Evolutionary conservation across 1,139 yeast genomes (phyloP), one percentile per base, ranked within the genome.

Genomic region (Nakaseomyces sp.): DNA sequence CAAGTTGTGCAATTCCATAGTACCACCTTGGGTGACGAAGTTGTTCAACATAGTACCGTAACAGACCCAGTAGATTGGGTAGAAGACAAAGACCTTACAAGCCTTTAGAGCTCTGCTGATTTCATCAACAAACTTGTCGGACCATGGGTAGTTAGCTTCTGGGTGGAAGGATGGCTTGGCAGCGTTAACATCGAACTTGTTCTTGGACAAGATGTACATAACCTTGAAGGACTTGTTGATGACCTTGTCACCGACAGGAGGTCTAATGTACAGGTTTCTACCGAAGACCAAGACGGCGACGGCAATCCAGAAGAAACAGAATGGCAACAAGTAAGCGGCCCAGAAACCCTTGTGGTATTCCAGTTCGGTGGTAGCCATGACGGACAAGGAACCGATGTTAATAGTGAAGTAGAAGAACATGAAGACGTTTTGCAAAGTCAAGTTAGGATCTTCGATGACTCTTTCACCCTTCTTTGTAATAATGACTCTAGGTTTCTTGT

Each of bases 321-420:
- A 76, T 17, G 88, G 87, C 49, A 81, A 68, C 52, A 80, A 67
- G 65, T 73, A 83, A 2, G 89, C 89, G 30, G 81, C 75, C 89
- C 89, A 83, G 66, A 76, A 83, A 40, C 87, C 91, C 49, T 75
- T 73, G 50, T 75, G 56, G 16, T 46, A 47, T 43, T 57, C 61
- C 40, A 57, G 45, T 45, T 57, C 60, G 5, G 91, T 79, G 20
- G 94, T 82, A 37, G 89, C 88, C 50, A 86, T 72, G 48, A 84
- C 81, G 48, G 85, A 74, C 54, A 86, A 73, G 8, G 93, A 79
- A 44, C 95, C 95, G 53, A 83, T 67, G 61, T 87, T 87, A 61
- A 86, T 81, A 58, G 85, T 73, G 75, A 86, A 73, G 66, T 86
- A 86, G 65, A 86, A 86, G 31, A 81, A 69, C 71, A 83, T 73